Evolutionary conservation across 1,139 yeast species (phyloP), one percentile per base, ranked within the genome.

Genomic region (Taphrina betulina): DNA sequence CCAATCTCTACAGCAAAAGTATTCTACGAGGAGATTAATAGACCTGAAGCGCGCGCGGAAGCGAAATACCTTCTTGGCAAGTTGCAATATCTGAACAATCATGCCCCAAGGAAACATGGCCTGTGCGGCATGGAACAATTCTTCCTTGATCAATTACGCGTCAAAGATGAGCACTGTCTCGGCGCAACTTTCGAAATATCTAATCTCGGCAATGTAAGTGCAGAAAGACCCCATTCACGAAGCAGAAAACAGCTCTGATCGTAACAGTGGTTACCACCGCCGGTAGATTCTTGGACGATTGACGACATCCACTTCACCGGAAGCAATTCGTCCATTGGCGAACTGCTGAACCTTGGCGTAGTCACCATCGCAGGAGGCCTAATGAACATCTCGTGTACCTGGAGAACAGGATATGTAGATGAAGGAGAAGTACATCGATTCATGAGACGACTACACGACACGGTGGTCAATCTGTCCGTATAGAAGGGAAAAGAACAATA

Each of bases 331-430:
- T n/a, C 46, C 7, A 33, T 50, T 8, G 54, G 54, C 1, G 54
- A 50, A 34, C 22, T 38, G 4, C 23, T 40, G 34, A 40, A 40
- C 14, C 23, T 50, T n/a, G 44, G 54, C 16, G 46, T 50, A 3
- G 46, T 33, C n/a, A 50, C 54, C 16, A 10, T 50, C 33, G 31
- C 54, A 2, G 54, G 41, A 2, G 54, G 54, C n/a, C 8, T 10
- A 17, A 50, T 50, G 54, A 41, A 42, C 10, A 5, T 50, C 24
- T 29, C 37, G 14, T 50, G 44, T 29, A 50, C 40, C 8, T 50
- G 31, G 10, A 41, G 40, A 8, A 34, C 28, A 14, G 40, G 46
- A 19, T 50, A 22, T 23, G 19, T 40, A 5, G 46, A 33, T 10
- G 46, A 40, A n/a, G 24, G 8, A 31, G 31, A 28, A 14, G 45